Evolutionary conservation across 345 rosid species (phyloP).

Genomic region (Syzygium aromaticum): DNA sequence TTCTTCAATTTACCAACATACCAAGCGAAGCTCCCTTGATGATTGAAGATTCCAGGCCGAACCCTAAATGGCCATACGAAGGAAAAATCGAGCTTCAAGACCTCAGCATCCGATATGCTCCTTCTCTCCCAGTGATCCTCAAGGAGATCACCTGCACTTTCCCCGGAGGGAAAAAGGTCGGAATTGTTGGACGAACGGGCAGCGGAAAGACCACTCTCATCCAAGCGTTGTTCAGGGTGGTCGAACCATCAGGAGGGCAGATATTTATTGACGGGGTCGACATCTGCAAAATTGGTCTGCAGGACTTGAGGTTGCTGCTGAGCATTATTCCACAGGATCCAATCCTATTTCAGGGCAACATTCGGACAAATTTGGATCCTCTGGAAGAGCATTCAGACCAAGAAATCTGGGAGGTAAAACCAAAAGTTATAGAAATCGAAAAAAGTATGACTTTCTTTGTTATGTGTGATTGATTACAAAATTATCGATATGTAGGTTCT

Average conservation of each 20-base stretch:
- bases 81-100: conserved; percentile 41
- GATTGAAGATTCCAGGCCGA: conserved; percentile 30
- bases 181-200: conserved; percentile 90
- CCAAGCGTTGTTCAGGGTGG: conserved; percentile 80
- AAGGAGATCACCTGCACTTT: conserved; percentile 61
- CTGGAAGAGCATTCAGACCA: conserved; percentile 57
- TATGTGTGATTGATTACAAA: background rate
- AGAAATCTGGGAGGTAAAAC: conserved; percentile 65
- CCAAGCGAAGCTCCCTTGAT: conserved; percentile 48
- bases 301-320: conserved; percentile 66
- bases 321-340: conserved; percentile 89
- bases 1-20: conserved; percentile 48
- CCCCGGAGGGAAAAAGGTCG: conserved; percentile 58
- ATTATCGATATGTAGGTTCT: conserved; percentile 20
- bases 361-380: conserved; percentile 72
- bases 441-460: background rate
- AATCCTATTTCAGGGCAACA: conserved; percentile 69
- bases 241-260: conserved; percentile 64
- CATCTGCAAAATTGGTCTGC: conserved; percentile 57
- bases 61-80: conserved; percentile 41
- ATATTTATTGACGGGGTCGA: conserved; percentile 74
- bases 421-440: background rate
- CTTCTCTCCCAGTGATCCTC: conserved; percentile 48
- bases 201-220: conserved; percentile 87
- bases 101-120: conserved; percentile 45